Percentiles rank a stretch among this genome's conserved stretches.
Conservation (phyloP, 768 basidiomycete genomes). For the Myochromella boudieri region DNA sequence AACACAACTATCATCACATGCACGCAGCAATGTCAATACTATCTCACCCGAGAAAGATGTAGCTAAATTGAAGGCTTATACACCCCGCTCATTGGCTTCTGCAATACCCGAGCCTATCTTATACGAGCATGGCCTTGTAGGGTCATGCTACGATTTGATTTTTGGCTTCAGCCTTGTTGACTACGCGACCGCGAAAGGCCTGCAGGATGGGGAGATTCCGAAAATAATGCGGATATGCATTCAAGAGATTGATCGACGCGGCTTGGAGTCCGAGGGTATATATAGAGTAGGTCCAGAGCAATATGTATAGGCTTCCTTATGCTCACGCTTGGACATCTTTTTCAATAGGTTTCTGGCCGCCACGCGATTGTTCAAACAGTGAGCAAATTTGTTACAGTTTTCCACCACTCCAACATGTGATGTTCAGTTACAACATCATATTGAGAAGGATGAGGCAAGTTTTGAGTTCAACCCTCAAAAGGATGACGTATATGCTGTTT, state of each 20-base stretch:
- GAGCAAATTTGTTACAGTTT: slow-evolving; percentile 18
- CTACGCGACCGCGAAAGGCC: slow-evolving; percentile 79
- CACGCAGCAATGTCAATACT: slow-evolving; percentile 56
- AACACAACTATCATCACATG: slow-evolving; percentile 69
- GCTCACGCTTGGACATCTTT: slow-evolving; percentile 1
- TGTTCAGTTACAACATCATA: slow-evolving; percentile 75
- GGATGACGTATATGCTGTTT: slow-evolving; percentile 83
- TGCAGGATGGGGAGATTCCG: slow-evolving; percentile 73
- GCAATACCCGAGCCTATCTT: slow-evolving; percentile 70
- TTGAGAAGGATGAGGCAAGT: slow-evolving; percentile 77
- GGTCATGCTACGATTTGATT: slow-evolving; percentile 84
- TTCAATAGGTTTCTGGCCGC: slow-evolving; percentile 73
- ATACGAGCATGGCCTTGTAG: slow-evolving; percentile 79
- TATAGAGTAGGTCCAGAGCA: slow-evolving; percentile 55
- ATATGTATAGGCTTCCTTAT: slow-evolving; percentile 3
- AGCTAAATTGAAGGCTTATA: slow-evolving; percentile 49
- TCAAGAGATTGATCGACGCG: slow-evolving; percentile 77
- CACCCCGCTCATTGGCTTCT: slow-evolving; percentile 61
- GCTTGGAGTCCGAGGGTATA: slow-evolving; percentile 77
- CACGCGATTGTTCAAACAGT: slow-evolving; percentile 85
- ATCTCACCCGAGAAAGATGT: slow-evolving; percentile 76
- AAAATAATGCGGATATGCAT: slow-evolving; percentile 82
- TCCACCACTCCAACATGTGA: neutral
- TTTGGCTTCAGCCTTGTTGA: slow-evolving; percentile 89
- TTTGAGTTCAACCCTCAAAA: slow-evolving; percentile 68